These are phyloP conservation scores for Solanum arcanum DNA, from an alignment of 257 asterid genomes.

Conservation along the genomic window DNA sequence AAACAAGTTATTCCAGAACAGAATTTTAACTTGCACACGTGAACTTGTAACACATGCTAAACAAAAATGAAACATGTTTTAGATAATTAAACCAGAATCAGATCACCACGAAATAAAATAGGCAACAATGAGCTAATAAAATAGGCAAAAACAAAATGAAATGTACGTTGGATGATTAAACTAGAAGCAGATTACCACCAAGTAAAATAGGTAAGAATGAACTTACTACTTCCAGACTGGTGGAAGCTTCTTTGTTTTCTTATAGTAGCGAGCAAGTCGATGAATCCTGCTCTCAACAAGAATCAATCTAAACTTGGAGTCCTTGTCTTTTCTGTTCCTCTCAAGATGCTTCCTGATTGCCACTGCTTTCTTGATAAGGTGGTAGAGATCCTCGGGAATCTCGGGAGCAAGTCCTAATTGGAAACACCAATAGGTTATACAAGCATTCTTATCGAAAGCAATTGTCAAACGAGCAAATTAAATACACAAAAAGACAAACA, in stretches of 20 bases:
- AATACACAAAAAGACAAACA: not conserved
- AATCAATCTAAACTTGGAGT: constrained; percentile 29
- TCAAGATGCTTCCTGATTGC: constrained; percentile 34
- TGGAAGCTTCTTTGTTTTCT: constrained; percentile 37
- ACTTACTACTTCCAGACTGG: constrained; percentile 36
- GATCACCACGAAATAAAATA: not conserved
- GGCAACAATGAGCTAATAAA: not conserved
- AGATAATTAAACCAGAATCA: not conserved
- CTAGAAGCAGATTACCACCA: not conserved
- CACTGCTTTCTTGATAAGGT: constrained; percentile 33
- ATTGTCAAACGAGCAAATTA: not conserved
- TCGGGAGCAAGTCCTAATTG: constrained; percentile 26
- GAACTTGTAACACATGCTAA: not conserved
- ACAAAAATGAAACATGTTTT: not conserved
- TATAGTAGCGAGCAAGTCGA: constrained; percentile 32
- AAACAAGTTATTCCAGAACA: not conserved
- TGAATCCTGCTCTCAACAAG: constrained; percentile 37
- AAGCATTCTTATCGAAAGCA: no score
- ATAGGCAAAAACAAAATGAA: not conserved
- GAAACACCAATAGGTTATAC: not conserved
- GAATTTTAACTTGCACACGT: not conserved
- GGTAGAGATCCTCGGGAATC: constrained; percentile 31
- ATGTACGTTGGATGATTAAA: not conserved
- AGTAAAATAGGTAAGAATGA: not conserved
- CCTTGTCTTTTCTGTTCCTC: constrained; percentile 33